Base-by-base conservation (phyloP, 2,329 filamentous ascomycete genomes). In the Neoascochyta sp. region DNA sequence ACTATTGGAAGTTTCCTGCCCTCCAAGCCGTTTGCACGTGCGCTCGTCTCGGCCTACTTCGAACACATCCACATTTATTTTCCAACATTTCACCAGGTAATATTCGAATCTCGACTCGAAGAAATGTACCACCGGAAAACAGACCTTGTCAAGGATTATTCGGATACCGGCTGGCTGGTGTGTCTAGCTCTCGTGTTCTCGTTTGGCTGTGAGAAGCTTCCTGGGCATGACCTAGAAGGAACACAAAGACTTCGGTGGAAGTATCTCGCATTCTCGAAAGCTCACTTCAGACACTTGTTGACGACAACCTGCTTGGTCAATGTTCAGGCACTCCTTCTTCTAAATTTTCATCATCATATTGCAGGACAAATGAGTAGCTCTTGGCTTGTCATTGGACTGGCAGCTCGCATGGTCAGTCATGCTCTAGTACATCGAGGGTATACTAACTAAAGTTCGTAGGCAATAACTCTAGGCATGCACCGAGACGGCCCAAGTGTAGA, bases 401-500 rank as follows among this genome's bases (percentile, higher is more conserved):
- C 61, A 7, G 64, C 63, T 9, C 58, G 65, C 9, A 63, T 69
- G 55, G 52, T 51, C 24, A 15, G 43, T 46, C 13, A 7, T 8
- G 7, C 8, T 6, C 7, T n/a, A 21, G 8, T 6, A 8, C 3
- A 9, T 13, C 14, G n/a, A 10, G 10, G 22, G 18, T 22, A 26
- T 14, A 29, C 21, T 27, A n/a, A 24, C 27, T 6, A n/a, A 30
- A 16, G 7, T 16, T n/a, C 3, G 8, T 20, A 55, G 51, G 63
- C 65, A 3, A 64, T 67, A 31, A 64, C 63, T 9, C 53, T 68
- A 29, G 66, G 66, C 3, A 65, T 69, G 62, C 66, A 69, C 37
- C 57, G 65, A 17, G 64, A 67, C 39, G 60, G 53, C 16, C 53
- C 60, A 1, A 62, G 60, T n/a, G 47, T 52, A 18, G 54, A 62